Evolutionary conservation across 352 stramenopile genomes (phyloP), one percentile per base, ranked within the genome.

Genomic region (Phytophthora agathidicida): DNA sequence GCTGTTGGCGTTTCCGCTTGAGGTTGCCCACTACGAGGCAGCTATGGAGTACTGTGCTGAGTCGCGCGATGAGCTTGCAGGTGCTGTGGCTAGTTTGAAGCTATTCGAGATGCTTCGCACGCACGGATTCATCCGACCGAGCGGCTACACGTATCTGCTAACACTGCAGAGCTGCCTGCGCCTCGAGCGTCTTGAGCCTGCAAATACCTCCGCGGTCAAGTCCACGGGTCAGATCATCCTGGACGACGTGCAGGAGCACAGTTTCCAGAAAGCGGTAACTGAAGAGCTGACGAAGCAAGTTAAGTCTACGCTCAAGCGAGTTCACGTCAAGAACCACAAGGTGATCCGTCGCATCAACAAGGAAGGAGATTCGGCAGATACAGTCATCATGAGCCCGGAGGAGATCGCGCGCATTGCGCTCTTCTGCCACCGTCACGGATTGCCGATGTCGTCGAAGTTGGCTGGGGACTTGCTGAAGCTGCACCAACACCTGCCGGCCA

Each of bases 41-140:
- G 83, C 83, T 1, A 91, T 93, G 83, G 76, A 91, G 51, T 91
- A 89, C 45, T 83, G 70, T 22, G 48, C 70, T 3, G 49, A 71
- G 31, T 68, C 60, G 5, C 49, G 53, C 7, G 20, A 66, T 19
- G 65, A 62, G 19, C 60, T 72, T 0, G 62, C 59, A 16, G 81
- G 76, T 7, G 62, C 81, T 6, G 60, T 77, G 13, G 52, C 81
- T 30, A 80, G 71, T 41, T 63, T 94, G 45, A 79, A 83, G 59
- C 59, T 94, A 42, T 94, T 93, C 31, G 80, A 93, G 65, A 59
- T 74, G 45, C 69, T 94, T 28, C 81, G 82, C 20, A 79, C 81
- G 26, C 74, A 87, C 23, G 51, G 56, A 11, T 92, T 92, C 50
- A 70, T 94, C 49, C 83, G 87, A 17, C 86, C 86, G 7, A 92